Conservation (phyloP, 441 rosid genomes). For the Arabidopsis lyrata region DNA sequence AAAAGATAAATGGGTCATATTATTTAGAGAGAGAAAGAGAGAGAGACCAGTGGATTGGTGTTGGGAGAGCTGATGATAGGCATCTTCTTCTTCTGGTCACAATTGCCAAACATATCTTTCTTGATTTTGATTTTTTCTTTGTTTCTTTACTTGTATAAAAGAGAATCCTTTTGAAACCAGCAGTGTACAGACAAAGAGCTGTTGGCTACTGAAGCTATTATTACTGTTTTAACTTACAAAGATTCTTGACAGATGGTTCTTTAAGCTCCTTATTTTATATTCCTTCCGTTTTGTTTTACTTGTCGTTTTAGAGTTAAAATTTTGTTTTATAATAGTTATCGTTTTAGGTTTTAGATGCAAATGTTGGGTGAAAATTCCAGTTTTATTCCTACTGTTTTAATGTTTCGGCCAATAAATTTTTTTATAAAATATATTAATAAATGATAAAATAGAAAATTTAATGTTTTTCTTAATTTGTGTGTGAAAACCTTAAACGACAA, state of each 20-base stretch:
- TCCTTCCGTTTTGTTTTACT: too few species aligned
- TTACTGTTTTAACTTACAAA: constrained; percentile 44
- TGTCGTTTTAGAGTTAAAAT: too few species aligned
- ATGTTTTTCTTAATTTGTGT: too few species aligned
- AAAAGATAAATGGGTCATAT: constrained; percentile 43
- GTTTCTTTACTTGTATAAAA: constrained; percentile 30
- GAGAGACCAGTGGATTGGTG: constrained; percentile 39
- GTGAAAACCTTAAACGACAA: too few species aligned
- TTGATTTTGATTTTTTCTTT: constrained; percentile 33
- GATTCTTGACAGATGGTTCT: constrained; percentile 46
- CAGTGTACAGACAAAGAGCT: constrained; percentile 45
- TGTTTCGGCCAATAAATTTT: too few species aligned
- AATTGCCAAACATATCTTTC: constrained; percentile 48
- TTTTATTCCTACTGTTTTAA: too few species aligned
- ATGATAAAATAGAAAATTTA: too few species aligned
- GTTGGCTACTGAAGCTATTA: constrained; percentile 46
- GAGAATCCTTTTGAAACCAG: constrained; percentile 45
- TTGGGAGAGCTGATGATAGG: constrained; percentile 44
- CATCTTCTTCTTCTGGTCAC: constrained; percentile 46
- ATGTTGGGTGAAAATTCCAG: too few species aligned
- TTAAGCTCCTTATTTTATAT: constrained; percentile 25
- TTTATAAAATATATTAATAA: too few species aligned
- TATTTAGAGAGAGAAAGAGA: constrained; percentile 37
- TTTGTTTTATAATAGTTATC: too few species aligned
- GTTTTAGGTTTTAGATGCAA: too few species aligned